Evolutionary conservation across 164 flowering plant genomes (phyloP).

Genomic region (Liquidambar formosana): DNA sequence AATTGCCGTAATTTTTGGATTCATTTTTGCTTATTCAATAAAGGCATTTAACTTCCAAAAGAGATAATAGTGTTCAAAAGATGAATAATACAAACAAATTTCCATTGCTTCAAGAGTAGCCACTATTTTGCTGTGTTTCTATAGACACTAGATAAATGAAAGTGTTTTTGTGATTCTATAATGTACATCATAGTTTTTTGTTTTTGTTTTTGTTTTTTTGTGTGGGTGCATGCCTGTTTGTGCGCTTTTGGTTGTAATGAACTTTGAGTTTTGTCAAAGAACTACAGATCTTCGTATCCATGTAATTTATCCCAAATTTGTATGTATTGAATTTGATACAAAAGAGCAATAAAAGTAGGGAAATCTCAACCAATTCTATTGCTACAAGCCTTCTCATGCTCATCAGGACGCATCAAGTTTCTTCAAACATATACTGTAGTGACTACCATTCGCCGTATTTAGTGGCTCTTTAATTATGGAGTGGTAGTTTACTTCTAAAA

Average conservation of each 20-base stretch:
- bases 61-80: slow-evolving; percentile 14
- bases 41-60: slow-evolving; percentile 43
- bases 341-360: neutral
- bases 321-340: neutral
- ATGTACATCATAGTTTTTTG: neutral
- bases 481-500: too few relatives aligned
- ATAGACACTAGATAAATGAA: neutral
- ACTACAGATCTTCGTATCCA: neutral
- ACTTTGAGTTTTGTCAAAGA: neutral
- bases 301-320: neutral
- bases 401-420: too few relatives aligned
- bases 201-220: neutral
- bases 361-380: too few relatives aligned
- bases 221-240: too few relatives aligned
- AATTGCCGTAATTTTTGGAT: slow-evolving; percentile 31
- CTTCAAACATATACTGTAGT: too few relatives aligned
- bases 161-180: neutral
- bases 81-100: neutral
- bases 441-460: too few relatives aligned
- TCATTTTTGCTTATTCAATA: slow-evolving; percentile 43
- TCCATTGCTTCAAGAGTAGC: too few relatives aligned
- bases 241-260: neutral
- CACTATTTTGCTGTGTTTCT: too few relatives aligned
- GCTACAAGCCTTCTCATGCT: too few relatives aligned
- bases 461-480: too few relatives aligned